Conservation (phyloP, 306 rosid genomes). For the Lathyrus aphaca region DNA sequence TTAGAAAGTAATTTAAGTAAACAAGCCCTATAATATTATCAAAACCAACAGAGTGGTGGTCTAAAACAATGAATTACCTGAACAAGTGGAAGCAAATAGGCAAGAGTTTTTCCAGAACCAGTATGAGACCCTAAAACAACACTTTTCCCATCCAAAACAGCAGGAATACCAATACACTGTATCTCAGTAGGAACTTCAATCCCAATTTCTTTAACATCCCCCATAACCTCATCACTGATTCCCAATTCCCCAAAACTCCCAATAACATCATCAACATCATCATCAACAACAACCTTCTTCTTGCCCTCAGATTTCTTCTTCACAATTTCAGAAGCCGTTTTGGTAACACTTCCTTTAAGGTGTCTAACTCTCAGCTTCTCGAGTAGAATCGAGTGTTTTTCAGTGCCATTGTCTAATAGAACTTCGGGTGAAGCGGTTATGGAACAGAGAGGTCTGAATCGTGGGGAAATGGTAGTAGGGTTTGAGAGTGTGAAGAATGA, state of each 20-base stretch:
- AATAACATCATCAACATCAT: background rate
- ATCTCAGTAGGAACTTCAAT: slow-evolving; percentile 91
- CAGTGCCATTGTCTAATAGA: slow-evolving; percentile 33
- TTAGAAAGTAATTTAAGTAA: no score
- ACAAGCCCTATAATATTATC: background rate
- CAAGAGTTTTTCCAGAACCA: slow-evolving; percentile 96
- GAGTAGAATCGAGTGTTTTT: slow-evolving; percentile 71
- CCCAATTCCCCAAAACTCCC: slow-evolving; percentile 76
- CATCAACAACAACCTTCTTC: slow-evolving; percentile 30
- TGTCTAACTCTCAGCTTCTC: slow-evolving; percentile 73
- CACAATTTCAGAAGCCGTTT: background rate
- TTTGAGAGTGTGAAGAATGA: slow-evolving; percentile 10
- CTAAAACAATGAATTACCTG: slow-evolving; percentile 54
- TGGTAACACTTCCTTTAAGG: background rate
- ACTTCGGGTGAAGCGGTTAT: slow-evolving; percentile 37
- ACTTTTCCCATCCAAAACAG: slow-evolving; percentile 76
- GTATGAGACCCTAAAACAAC: slow-evolving; percentile 96
- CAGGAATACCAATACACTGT: slow-evolving; percentile 87
- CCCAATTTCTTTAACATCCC: slow-evolving; percentile 69
- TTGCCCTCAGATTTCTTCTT: slow-evolving; percentile 10
- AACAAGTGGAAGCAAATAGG: slow-evolving; percentile 90
- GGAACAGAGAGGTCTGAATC: slow-evolving; percentile 66
- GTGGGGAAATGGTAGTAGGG: slow-evolving; percentile 44
- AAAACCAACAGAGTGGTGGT: background rate
- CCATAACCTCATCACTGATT: slow-evolving; percentile 73